Evolutionary conservation across 2,329 filamentous ascomycete species (phyloP), one percentile per base, ranked within the genome.

Genomic region (Diaporthe capsici): DNA sequence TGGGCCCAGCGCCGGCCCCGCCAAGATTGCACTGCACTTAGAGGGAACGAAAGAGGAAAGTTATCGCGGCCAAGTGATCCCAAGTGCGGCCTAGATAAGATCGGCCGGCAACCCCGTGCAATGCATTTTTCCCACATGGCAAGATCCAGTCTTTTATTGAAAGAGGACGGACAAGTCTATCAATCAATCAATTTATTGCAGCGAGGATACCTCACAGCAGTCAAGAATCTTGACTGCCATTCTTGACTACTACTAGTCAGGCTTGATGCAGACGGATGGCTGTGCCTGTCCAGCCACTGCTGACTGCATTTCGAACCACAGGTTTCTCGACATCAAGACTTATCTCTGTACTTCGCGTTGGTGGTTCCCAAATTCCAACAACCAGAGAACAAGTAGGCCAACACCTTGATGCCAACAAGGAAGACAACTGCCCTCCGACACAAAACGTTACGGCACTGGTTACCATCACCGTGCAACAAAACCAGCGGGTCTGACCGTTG

Each of bases 41-140:
- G 44, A 7, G 25, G 12, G 28, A 17, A 67, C 61, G 42, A 67
- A 67, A 67, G 60, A 47, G 60, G 39, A 28, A 63, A 63, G 60
- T 63, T 47, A 63, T 63, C 60, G n/a, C 60, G 60, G 60, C 37
- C 22, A 4, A 12, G 39, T 8, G 22, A 53, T n/a, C 34, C 6
- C 31, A 39, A n/a, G 17, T 37, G 31, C 34, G 25, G 34, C 15
- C 57, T 13, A 39, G 57, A 60, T 39, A 60, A 60, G 57, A 60
- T 7, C 3, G 8, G 57, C 34, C 31, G n/a, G 57, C 53, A 57
- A n/a, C 34, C 8, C 28, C 17, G 20, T 22, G 31, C 20, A 37
- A 37, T 22, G 31, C 55, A 5, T 22, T 1, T 34, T 9, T 34
- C 6, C 17, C 28, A 10, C 55, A 58, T 1, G 55, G 20, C 31